phyloP scores from a whole-genome alignment of 2,329 filamentous ascomycete genomes.

The Huntiella decipiens region DNA sequence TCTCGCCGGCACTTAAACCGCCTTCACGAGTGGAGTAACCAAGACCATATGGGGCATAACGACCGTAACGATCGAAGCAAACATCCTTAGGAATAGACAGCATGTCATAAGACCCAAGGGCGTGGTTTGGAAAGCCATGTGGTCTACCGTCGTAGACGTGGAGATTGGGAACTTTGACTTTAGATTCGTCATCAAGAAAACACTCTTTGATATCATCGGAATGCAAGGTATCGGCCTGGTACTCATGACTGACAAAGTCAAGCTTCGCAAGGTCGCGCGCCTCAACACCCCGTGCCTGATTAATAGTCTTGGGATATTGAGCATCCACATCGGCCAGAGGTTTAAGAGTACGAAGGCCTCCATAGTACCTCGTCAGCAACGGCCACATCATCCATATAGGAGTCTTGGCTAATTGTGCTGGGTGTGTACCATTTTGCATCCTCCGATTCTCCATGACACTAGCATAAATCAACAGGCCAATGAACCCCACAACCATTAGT shows the following conservation, averaged over 20 bases:
- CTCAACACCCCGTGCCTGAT: slow-evolving; percentile 1
- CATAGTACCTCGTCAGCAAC: slow-evolving; percentile 77
- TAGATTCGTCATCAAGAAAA: slow-evolving; percentile 52
- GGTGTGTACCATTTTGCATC: slow-evolving; percentile 29
- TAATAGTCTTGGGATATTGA: slow-evolving; percentile 51
- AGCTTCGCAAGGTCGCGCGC: neutral
- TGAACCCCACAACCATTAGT: slow-evolving; percentile 53
- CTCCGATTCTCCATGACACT: slow-evolving; percentile 51
- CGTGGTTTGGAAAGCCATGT: slow-evolving; percentile 64
- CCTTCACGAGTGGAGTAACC: slow-evolving; percentile 66
- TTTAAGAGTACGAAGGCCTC: slow-evolving; percentile 58
- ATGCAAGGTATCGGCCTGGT: slow-evolving; percentile 34
- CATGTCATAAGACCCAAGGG: slow-evolving; percentile 72
- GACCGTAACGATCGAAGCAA: slow-evolving; percentile 83
- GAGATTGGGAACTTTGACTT: slow-evolving; percentile 47
- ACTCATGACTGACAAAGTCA: slow-evolving; percentile 10
- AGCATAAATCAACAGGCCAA: slow-evolving; percentile 54
- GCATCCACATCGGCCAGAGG: slow-evolving; percentile 47
- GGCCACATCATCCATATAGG: slow-evolving; percentile 68
- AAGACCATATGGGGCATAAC: slow-evolving; percentile 73
- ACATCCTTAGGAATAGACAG: slow-evolving; percentile 64
- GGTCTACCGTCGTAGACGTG: slow-evolving; percentile 62
- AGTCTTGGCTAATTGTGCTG: slow-evolving; percentile 23
- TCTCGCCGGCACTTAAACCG: slow-evolving; percentile 67
- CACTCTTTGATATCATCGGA: slow-evolving; percentile 51